Base-by-base conservation (phyloP, 495 filamentous ascomycete genomes). In the Hapsidospora chrysogenum region DNA sequence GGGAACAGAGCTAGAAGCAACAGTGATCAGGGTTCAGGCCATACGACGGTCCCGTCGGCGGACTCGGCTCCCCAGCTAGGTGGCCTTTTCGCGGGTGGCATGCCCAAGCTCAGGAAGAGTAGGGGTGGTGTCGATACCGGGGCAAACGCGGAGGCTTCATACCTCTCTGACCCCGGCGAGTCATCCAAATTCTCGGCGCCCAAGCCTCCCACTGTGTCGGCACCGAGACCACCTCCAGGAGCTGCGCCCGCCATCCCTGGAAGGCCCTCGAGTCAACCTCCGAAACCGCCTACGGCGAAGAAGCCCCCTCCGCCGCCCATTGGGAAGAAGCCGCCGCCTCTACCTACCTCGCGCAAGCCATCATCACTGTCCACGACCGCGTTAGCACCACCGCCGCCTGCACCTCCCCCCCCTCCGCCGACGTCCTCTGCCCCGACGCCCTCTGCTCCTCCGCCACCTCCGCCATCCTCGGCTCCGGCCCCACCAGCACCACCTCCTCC, bases 31-130 rank as follows among this genome's bases (percentile, higher is more conserved):
- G 23, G 23, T 13, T 20, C 31, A 1, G 33, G 20, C 4, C 60
- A 63, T 28, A 57, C 56, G 19, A 52, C 60, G 17, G 18, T 49
- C 13, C 44, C 48, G 13, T 38, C 41, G 13, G 52, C 63, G 22
- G 66, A 72, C 17, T 56, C 74, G 16, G 71, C 83, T 13, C 82
- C 85, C 19, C 89, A 96, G 50, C 52, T 97, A 22, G 86, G 64
- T 7, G 89, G 92, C 3, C 55, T 97, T 17, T 92, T 97, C 48
- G 85, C 83, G 7, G 85, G 85, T 20, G 92, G 87, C 20, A 96
- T 96, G 66, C 89, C 89, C 2, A 96, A 94, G 58, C 49, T 97
- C 42, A 76, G 78, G 52, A 94, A 85, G 57, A 75, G 81, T 9
- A 72, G 69, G 21, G 85, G 80, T 17, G 89, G 87, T 15, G 64